A percentile compares a stretch with the other conserved stretches of the same genome.
phyloP scores from a whole-genome alignment of 1,284 basidiomycete species.

The Ganoderma leucocontextum region DNA sequence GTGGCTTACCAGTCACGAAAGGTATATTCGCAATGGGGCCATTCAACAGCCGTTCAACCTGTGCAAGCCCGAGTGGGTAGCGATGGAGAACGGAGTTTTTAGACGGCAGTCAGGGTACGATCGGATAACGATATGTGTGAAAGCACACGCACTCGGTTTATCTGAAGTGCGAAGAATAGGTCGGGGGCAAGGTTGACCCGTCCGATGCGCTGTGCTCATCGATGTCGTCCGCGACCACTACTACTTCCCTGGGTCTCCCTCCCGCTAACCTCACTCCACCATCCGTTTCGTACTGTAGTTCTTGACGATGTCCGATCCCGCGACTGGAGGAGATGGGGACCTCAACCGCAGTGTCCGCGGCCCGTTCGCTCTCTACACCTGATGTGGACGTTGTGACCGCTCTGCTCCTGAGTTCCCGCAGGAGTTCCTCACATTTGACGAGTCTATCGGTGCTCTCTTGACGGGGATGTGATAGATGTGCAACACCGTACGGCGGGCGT shows the following conservation, averaged over 20 bases:
- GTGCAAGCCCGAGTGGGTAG: too few relatives aligned
- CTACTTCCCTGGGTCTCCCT: not conserved
- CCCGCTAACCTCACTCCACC: not conserved
- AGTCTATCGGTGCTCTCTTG: slow-evolving; percentile 48
- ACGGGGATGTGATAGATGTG: not conserved
- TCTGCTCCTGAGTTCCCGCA: not conserved
- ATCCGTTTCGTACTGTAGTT: not conserved
- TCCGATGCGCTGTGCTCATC: not conserved
- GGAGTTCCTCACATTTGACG: not conserved
- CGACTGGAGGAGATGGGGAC: not conserved
- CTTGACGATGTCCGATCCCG: not conserved
- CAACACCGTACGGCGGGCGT: not conserved
- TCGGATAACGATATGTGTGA: too few relatives aligned
- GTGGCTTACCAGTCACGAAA: slow-evolving; percentile 33
- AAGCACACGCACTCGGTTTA: too few relatives aligned
- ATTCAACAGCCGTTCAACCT: slow-evolving; percentile 11
- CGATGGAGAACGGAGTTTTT: too few relatives aligned
- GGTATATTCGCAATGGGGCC: slow-evolving; percentile 38
- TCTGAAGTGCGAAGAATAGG: not conserved
- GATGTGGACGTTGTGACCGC: too few relatives aligned
- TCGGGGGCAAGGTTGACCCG: not conserved
- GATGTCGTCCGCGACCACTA: not conserved
- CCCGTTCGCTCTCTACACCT: too few relatives aligned
- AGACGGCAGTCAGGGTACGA: too few relatives aligned
- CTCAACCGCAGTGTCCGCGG: not conserved